Evolutionary conservation across 2,329 filamentous ascomycete species (phyloP), one percentile per base, ranked within the genome.

Genomic region (Pyricularia sp.): DNA sequence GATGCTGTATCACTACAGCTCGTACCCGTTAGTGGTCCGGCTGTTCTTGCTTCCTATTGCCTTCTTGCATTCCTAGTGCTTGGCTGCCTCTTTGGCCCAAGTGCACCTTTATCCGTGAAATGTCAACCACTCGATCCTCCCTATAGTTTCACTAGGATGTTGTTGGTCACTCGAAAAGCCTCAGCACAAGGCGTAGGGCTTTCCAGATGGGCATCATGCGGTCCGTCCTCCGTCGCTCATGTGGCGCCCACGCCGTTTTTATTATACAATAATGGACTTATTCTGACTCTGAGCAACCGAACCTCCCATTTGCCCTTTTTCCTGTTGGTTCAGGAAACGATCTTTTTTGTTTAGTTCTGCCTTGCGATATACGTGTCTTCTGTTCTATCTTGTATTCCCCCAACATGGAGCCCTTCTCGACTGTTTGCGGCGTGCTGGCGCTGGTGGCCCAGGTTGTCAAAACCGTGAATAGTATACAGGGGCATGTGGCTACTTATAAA

Each of bases 331-430:
- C 40, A 49, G 40, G 40, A 49, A 49, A 19, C 7, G 40, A 49
- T 49, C 19, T n/a, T n/a, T n/a, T n/a, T n/a, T 49, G 40, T 16
- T n/a, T 49, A 49, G 19, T 19, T 19, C 40, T n/a, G 40, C 40
- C 40, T 49, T 49, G 40, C 40, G 40, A n/a, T 49, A 19, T 49
- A 49, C 19, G 40, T 49, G 40, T 49, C 40, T 49, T 49, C 4
- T 49, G 40, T 49, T 49, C 40, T n/a, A 19, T 49, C 53, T 57
- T 28, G 53, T 28, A 57, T 28, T n/a, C 53, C 10, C 22, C 4
- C n/a, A 30, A n/a, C 28, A 62, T 62, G 61, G 61, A 62, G 31
- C 61, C 61, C 30, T 19, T 62, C 22, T 62, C 61, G 22, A 7
- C 24, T 26, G 33, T 40, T n/a, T 44, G 31, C 61, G 61, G 30